Evolutionary conservation across 495 filamentous ascomycete genomes (phyloP), one percentile per base, ranked within the genome.

Genomic region (Letharia lupina): DNA sequence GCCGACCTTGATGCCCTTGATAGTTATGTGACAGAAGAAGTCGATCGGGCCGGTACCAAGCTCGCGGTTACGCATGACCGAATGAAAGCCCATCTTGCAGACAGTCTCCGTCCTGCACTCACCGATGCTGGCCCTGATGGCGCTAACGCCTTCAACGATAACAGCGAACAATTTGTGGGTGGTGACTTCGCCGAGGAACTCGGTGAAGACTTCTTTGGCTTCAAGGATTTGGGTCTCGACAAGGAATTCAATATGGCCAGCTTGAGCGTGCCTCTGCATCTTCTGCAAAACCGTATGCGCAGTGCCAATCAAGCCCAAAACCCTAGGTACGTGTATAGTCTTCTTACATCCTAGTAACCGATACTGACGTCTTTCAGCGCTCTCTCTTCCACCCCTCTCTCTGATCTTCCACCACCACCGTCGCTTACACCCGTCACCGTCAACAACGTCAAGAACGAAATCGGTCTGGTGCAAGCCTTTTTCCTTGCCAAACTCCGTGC

Each of bases 181-280:
- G 94, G 94, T 61, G 93, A 98, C 73, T 99, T 97, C 74, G 94
- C 94, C 2, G 94, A 96, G 77, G 94, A 98, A 70, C 88, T 98
- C 41, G 93, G 91, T 66, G 94, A 97, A 76, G 94, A 99, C 77
- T 99, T 96, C 83, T 98, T 99, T 69, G 94, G 94, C 13, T 97
- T 99, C 83, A 93, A 93, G 74, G 93, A 96, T 68, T 82, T 98
- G 44, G 94, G 94, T 23, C 81, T 98, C 40, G 93, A 96, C 33
- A 57, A 57, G 33, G 54, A 57, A 57, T 57, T 57, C 16, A 57
- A 57, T 71, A 86, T 84, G 65, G 86, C 89, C 28, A 87, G 88
- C 57, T 82, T 97, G 56, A 93, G 89, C 45, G 94, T 99, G 42
- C 94, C 94, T 28, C 81, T 99, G 31, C 94, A 99, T 79, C 84